Conservation (phyloP, 2,329 filamentous ascomycete genomes). For the Fusarium heterosporum region DNA sequence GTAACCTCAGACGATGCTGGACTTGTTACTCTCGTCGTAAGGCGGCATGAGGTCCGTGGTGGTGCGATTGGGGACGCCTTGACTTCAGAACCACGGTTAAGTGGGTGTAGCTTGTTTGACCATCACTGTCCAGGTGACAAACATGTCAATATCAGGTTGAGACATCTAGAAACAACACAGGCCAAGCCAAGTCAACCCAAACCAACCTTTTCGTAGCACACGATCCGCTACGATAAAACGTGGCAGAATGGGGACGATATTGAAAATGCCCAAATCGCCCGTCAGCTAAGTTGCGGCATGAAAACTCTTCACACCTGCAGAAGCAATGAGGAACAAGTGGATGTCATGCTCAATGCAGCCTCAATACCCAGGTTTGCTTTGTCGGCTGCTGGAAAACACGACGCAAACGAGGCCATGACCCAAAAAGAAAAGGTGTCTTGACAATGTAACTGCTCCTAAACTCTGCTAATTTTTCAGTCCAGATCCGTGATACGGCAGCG, state of each 20-base stretch:
- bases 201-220: constrained; percentile 2
- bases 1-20: constrained; percentile 44
- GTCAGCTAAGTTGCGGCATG: constrained; percentile 11
- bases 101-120: constrained; percentile 32
- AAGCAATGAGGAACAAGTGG: constrained; percentile 41
- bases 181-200: not conserved
- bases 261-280: constrained; percentile 4
- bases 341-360: constrained; percentile 31
- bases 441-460: constrained; percentile 4
- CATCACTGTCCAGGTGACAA: constrained; percentile 25
- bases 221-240: constrained; percentile 14
- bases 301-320: constrained; percentile 38
- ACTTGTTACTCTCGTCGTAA: constrained; percentile 36
- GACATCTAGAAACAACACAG: constrained; percentile 16
- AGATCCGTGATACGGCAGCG: not conserved
- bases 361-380: constrained; percentile 25
- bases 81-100: constrained; percentile 17
- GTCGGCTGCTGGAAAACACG: constrained; percentile 19
- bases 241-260: not conserved
- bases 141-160: constrained; percentile 27
- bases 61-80: constrained; percentile 46
- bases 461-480: not conserved
- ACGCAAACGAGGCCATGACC: constrained; percentile 13
- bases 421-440: constrained; percentile 15
- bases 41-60: constrained; percentile 42